These are phyloP conservation scores for Cucurbitaria berberidis DNA, from an alignment of 2,329 filamentous ascomycete genomes.

Conservation along the genomic window DNA sequence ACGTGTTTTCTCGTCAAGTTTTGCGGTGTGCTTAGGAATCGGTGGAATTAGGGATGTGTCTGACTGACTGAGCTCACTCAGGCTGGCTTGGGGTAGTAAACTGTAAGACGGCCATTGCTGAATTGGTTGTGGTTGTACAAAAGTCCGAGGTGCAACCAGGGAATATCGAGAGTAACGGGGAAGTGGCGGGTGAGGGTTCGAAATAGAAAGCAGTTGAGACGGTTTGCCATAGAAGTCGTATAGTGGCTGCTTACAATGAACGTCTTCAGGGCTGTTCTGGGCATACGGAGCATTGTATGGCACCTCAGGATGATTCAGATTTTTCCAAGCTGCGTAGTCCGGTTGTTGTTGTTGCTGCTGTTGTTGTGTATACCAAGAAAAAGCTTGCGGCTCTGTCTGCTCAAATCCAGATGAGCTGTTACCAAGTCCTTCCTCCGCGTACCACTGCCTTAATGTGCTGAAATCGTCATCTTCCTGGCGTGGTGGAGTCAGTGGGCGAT, in stretches of 20 bases:
- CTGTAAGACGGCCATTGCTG: slow-evolving; percentile 24
- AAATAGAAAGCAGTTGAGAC: not conserved
- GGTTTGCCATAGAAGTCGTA: not conserved
- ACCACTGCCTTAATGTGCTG: not conserved
- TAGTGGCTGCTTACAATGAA: not conserved
- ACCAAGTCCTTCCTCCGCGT: not conserved
- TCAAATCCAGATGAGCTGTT: not conserved
- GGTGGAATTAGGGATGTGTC: not conserved
- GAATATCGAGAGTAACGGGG: no score
- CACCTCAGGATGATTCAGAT: not conserved
- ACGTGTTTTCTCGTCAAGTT: not conserved
- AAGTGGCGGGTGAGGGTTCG: not conserved
- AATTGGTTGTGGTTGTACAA: slow-evolving; percentile 1
- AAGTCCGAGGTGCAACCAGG: not conserved
- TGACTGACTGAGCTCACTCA: not conserved
- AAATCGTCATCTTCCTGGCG: slow-evolving; percentile 2
- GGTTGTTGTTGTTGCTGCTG: not conserved
- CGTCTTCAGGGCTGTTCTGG: not conserved
- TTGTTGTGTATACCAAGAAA: not conserved
- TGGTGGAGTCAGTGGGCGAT: slow-evolving; percentile 7
- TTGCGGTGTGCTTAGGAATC: not conserved
- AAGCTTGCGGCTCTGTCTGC: not conserved
- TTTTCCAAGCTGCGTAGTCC: not conserved
- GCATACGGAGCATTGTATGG: not conserved
- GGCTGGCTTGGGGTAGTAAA: not conserved